phyloP scores from a whole-genome alignment of 192 early-diverging fungal species.

The Coemansia asiatica region DNA sequence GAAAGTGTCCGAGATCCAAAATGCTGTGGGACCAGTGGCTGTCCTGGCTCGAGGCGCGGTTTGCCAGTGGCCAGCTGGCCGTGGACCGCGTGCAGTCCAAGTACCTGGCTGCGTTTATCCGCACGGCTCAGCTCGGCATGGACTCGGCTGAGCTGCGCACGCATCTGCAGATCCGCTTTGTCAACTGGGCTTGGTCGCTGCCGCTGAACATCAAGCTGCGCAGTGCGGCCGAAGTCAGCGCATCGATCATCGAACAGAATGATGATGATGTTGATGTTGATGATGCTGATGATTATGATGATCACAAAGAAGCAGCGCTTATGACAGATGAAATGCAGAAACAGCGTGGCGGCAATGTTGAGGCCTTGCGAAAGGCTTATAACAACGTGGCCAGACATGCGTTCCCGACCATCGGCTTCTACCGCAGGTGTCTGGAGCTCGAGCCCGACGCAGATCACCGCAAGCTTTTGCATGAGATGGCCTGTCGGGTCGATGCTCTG shows the following conservation, averaged over 20 bases:
- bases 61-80: background rate
- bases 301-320: no score
- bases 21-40: slow-evolving; percentile 49
- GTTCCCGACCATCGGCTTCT: slow-evolving; percentile 64
- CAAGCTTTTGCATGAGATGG: slow-evolving; percentile 33
- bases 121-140: slow-evolving; percentile 50
- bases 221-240: slow-evolving; percentile 5
- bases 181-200: slow-evolving; percentile 58
- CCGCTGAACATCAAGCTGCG: slow-evolving; percentile 14
- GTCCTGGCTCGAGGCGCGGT: slow-evolving; percentile 40
- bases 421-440: slow-evolving; percentile 61
- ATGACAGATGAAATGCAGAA: no score
- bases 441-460: slow-evolving; percentile 47
- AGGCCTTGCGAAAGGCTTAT: slow-evolving; percentile 56
- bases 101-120: slow-evolving; percentile 55
- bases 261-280: slow-evolving; percentile 7
- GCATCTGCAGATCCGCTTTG: slow-evolving; percentile 56
- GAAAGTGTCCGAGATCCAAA: slow-evolving; percentile 28
- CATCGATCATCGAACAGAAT: slow-evolving; percentile 18
- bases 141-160: slow-evolving; percentile 56
- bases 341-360: slow-evolving; percentile 24
- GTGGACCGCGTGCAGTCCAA: slow-evolving; percentile 50
- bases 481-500: slow-evolving; percentile 36
- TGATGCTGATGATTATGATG: background rate
- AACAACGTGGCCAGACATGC: slow-evolving; percentile 55